phyloP scores from a whole-genome alignment of 805 yeast species.

The Pichia membranifaciens region DNA sequence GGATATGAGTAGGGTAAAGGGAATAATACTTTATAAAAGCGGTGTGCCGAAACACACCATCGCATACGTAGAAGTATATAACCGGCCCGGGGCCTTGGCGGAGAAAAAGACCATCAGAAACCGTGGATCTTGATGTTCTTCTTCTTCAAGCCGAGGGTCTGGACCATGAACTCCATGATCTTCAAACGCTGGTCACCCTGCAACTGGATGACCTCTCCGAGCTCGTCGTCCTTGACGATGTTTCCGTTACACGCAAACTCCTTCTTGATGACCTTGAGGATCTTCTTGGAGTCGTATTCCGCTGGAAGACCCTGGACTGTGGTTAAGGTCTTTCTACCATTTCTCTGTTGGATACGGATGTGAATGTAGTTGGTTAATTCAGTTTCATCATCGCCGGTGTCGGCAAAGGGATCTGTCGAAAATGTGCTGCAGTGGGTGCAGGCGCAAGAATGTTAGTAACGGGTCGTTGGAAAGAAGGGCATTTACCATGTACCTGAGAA shows the following conservation, averaged over 20 bases:
- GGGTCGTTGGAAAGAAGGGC: background rate
- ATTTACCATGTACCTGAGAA: background rate
- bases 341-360: conserved; percentile 98
- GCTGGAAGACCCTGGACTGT: conserved; percentile 96
- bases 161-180: conserved; percentile 85
- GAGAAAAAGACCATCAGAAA: conserved; percentile 43
- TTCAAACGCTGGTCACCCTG: conserved; percentile 99
- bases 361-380: conserved; percentile 94
- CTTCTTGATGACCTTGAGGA: conserved; percentile 88
- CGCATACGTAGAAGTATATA: too few relatives aligned
- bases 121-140: conserved; percentile 98
- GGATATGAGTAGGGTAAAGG: too few relatives aligned
- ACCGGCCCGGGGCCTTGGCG: too few relatives aligned
- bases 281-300: conserved; percentile 92
- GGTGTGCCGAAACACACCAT: too few relatives aligned
- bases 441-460: background rate
- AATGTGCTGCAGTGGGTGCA: background rate
- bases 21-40: too few relatives aligned
- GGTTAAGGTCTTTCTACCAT: conserved; percentile 97
- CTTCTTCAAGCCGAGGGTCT: conserved; percentile 85
- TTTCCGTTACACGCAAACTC: conserved; percentile 99
- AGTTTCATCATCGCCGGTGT: conserved; percentile 98
- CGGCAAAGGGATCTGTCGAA: conserved; percentile 89
- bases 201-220: conserved; percentile 94
- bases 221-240: conserved; percentile 91